These are phyloP conservation scores for Flaveria linearis DNA, from an alignment of 129 eudicot species.

Conservation along the genomic window DNA sequence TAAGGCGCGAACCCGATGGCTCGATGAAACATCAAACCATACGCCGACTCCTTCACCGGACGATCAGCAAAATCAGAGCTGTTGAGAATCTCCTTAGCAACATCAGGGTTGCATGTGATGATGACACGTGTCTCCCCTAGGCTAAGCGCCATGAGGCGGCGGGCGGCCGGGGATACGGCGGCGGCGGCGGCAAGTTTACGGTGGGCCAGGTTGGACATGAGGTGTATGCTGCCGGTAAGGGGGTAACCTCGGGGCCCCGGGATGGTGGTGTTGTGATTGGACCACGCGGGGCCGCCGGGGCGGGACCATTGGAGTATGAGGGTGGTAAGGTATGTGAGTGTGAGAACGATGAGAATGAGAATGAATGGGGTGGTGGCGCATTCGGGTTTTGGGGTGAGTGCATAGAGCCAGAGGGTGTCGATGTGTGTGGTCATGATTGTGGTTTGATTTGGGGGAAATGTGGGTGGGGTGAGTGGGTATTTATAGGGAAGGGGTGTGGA, in stretches of 20 bases:
- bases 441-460: neutral
- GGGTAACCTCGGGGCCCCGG: conserved; percentile 82
- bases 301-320: conserved; percentile 48
- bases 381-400: conserved; percentile 59
- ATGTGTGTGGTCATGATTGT: conserved; percentile 41
- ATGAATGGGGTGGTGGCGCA: conserved; percentile 42
- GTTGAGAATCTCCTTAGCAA: conserved; percentile 72
- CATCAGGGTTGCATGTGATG: conserved; percentile 69
- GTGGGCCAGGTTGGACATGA: conserved; percentile 85
- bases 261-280: conserved; percentile 35
- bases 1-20: conserved; percentile 95
- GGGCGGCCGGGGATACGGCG: conserved; percentile 47
- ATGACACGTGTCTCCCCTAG: conserved; percentile 75
- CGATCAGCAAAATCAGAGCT: conserved; percentile 74
- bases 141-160: conserved; percentile 76
- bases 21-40: conserved; percentile 72
- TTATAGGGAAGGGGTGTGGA: conserved; percentile 28
- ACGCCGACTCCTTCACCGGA: conserved; percentile 81
- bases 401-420: conserved; percentile 67
- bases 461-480: conserved; percentile 15
- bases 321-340: conserved; percentile 35
- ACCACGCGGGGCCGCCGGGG: conserved; percentile 80
- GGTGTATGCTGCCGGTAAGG: conserved; percentile 67
- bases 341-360: conserved; percentile 21
- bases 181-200: conserved; percentile 60